Base-by-base conservation (phyloP, 164 flowering plant species). In the Paratinospora sagittata region DNA sequence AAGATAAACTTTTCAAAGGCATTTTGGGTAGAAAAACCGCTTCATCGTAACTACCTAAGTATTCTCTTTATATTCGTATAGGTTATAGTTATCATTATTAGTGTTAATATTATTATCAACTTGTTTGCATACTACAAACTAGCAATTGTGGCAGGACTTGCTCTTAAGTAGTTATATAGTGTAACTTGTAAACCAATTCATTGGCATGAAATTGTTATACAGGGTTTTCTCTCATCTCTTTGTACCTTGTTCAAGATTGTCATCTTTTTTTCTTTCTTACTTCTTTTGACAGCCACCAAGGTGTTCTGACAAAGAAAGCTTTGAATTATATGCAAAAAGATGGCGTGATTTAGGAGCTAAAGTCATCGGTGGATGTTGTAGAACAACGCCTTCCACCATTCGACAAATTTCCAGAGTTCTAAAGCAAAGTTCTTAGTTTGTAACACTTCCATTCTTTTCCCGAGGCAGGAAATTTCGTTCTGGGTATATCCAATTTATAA, bases 351-450 rank as follows among this genome's bases (percentile, higher is more conserved):
- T 83, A 12, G 96, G 98, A 62, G 96, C 98, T n/a, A 79, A 77
- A 60, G 79, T 92, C 58, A 89, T 92, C 14, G 98, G 98, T 63
- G 98, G 98, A 36, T 92, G 98, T 73, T 92, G 98, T 34, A 73
- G 94, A 45, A 92, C 96, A 57, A 87, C 96, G 10, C 96, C 96
- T 62, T 80, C 85, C 33, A 88, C 94, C 24, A 82, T 89, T 71
- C 75, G 62, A 67, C 83, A 81, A 17, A 80, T 92, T 69, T 90
- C 91, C 3, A 86, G 74, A 72, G 87, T 63, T 68, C 30, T 86
- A 17, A 85, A 83, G 74, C 69, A 68, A 30, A 76, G 24, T 24
- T 63, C 67, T 19, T 71, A n/a, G 34, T 2, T n/a, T n/a, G n/a
- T n/a, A n/a, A n/a, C n/a, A 23, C 23, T 34, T 49, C 6, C 30